Evolutionary conservation across 73 alveolate genomes (phyloP).

Genomic region (Effrenium voratum): DNA sequence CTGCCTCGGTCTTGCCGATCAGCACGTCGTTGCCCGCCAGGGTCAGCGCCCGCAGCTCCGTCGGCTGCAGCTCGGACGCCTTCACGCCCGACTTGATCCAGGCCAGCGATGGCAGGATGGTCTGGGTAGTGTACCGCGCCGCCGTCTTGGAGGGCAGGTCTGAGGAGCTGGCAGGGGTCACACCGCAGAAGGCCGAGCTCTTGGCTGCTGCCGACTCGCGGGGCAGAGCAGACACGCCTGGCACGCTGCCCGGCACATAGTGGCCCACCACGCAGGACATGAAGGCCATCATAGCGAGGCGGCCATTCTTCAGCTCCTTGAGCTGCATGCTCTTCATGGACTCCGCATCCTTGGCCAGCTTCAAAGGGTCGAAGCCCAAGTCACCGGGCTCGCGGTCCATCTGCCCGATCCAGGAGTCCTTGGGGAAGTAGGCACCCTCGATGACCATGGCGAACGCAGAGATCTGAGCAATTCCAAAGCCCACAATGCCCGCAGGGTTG

Average conservation of each 20-base stretch:
- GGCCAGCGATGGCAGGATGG: constrained; percentile 85
- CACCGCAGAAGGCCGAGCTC: constrained; percentile 81
- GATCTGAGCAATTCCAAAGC: constrained; percentile 90
- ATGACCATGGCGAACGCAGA: constrained; percentile 54
- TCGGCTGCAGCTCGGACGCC: constrained; percentile 85
- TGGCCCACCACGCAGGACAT: constrained; percentile 56
- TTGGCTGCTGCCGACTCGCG: constrained; percentile 55
- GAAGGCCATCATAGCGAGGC: constrained; percentile 81
- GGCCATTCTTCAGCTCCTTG: constrained; percentile 84
- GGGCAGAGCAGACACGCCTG: constrained; percentile 83
- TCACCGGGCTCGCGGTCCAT: constrained; percentile 85
- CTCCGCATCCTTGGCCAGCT: constrained; percentile 60
- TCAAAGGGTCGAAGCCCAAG: constrained; percentile 70
- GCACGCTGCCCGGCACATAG: constrained; percentile 80
- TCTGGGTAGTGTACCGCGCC: constrained; percentile 85
- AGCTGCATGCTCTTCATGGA: constrained; percentile 83
- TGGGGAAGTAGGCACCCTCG: constrained; percentile 69
- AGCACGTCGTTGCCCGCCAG: constrained; percentile 68
- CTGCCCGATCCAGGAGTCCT: constrained; percentile 81
- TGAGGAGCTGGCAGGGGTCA: constrained; percentile 49
- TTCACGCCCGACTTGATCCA: constrained; percentile 90
- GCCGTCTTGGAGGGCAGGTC: constrained; percentile 66
- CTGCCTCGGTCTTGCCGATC: constrained; percentile 76
- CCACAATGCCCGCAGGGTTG: constrained; percentile 80
- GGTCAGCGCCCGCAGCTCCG: constrained; percentile 45